These are phyloP conservation scores for Sicyos edulis DNA, from an alignment of 306 rosid genomes.

Conservation along the genomic window DNA sequence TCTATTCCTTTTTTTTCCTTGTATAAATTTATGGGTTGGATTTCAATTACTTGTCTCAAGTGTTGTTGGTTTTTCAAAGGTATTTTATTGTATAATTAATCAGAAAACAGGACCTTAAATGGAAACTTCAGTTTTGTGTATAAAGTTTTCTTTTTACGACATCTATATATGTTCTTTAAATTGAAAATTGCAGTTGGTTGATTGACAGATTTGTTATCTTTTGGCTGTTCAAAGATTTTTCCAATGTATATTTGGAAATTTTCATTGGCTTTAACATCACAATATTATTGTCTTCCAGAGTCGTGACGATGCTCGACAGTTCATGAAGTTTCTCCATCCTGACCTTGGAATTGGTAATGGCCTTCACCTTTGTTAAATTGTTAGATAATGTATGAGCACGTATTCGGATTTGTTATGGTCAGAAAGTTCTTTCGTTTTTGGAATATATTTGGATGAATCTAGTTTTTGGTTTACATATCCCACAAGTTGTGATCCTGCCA, in stretches of 20 bases:
- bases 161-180: background rate
- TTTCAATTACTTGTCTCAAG: background rate
- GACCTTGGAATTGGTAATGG: conserved; percentile 93
- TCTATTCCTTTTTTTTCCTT: background rate
- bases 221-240: background rate
- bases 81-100: background rate
- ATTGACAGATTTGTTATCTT: background rate
- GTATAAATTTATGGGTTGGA: background rate
- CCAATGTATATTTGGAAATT: background rate
- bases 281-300: conserved; percentile 42
- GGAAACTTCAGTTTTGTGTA: background rate
- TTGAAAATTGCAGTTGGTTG: background rate
- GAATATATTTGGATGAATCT: conserved; percentile 6
- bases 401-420: background rate
- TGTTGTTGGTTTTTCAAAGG: conserved; percentile 2
- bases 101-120: background rate
- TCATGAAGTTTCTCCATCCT: conserved; percentile 97
- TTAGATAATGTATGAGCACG: background rate
- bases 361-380: conserved; percentile 21
- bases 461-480: conserved; percentile 14
- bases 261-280: conserved; percentile 20
- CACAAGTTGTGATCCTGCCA: conserved; percentile 17
- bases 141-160: background rate
- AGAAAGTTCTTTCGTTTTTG: background rate
- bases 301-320: conserved; percentile 94